Evolutionary conservation across 306 rosid genomes (phyloP).

Genomic region (Bauhinia variegata): DNA sequence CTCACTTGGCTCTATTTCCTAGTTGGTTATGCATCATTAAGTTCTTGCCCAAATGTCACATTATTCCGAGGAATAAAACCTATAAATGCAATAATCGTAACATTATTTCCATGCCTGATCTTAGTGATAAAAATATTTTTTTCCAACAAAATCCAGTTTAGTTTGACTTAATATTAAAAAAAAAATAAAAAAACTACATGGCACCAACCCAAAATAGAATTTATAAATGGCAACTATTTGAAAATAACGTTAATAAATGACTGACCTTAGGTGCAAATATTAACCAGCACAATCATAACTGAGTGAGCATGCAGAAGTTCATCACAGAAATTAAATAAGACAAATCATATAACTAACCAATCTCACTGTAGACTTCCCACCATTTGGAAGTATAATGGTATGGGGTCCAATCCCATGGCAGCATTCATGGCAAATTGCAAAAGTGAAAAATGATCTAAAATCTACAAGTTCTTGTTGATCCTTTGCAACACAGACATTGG

Average conservation of each 20-base stretch:
- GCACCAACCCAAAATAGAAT: neutral
- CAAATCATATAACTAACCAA: slow-evolving; percentile 62
- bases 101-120: slow-evolving; percentile 11
- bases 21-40: neutral
- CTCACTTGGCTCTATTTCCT: neutral
- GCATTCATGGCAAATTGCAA: slow-evolving; percentile 95
- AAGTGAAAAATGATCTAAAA: slow-evolving; percentile 94
- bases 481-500: slow-evolving; percentile 62
- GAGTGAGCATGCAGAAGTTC: neutral
- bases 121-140: neutral
- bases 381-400: slow-evolving; percentile 85
- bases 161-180: neutral
- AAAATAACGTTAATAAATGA: neutral
- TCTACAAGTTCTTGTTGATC: slow-evolving; percentile 82
- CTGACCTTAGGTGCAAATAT: neutral
- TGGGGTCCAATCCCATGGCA: slow-evolving; percentile 99
- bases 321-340: slow-evolving; percentile 24
- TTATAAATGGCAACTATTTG: neutral
- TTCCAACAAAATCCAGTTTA: neutral
- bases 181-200: neutral
- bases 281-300: neutral
- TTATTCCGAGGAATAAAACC: neutral
- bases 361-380: slow-evolving; percentile 86
- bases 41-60: neutral
- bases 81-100: neutral